A percentile compares a stretch with the other conserved stretches of the same genome.
Conservation (phyloP, 208 protist genomes). For the Crithidia sp. region DNA sequence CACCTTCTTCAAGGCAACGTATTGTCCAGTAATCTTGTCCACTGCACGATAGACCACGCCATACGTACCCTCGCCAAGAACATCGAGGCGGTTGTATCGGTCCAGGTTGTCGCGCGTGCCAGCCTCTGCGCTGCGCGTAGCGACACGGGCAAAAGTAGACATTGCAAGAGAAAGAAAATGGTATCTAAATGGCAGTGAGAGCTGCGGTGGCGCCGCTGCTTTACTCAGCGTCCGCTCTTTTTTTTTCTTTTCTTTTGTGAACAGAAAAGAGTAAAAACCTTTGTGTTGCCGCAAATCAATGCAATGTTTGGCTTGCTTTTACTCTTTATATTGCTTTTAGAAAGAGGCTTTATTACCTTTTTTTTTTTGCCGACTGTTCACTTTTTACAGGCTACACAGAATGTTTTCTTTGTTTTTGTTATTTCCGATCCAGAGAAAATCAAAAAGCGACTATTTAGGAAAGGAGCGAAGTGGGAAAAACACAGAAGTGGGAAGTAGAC, state of each 20-base stretch:
- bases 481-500: too few relatives aligned
- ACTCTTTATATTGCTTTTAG: neutral
- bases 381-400: too few relatives aligned
- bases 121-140: slow-evolving; percentile 41
- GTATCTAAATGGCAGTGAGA: too few relatives aligned
- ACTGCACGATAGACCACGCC: slow-evolving; percentile 92
- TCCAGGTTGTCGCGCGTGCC: slow-evolving; percentile 73
- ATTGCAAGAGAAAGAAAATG: slow-evolving; percentile 30
- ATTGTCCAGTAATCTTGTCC: slow-evolving; percentile 77
- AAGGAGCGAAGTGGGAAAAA: too few relatives aligned
- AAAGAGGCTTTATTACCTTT: neutral
- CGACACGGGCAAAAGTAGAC: slow-evolving; percentile 53
- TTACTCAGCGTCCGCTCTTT: too few relatives aligned
- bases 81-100: slow-evolving; percentile 88
- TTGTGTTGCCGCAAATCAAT: neutral
- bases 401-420: too few relatives aligned
- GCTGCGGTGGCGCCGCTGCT: too few relatives aligned
- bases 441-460: too few relatives aligned
- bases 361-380: neutral
- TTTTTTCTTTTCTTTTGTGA: too few relatives aligned
- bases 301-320: neutral
- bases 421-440: neutral
- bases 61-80: slow-evolving; percentile 94
- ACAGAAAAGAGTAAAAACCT: slow-evolving; percentile 18
- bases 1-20: slow-evolving; percentile 98